Base-by-base conservation (phyloP, 805 yeast species). In the Blastobotrys terrestris region DNA sequence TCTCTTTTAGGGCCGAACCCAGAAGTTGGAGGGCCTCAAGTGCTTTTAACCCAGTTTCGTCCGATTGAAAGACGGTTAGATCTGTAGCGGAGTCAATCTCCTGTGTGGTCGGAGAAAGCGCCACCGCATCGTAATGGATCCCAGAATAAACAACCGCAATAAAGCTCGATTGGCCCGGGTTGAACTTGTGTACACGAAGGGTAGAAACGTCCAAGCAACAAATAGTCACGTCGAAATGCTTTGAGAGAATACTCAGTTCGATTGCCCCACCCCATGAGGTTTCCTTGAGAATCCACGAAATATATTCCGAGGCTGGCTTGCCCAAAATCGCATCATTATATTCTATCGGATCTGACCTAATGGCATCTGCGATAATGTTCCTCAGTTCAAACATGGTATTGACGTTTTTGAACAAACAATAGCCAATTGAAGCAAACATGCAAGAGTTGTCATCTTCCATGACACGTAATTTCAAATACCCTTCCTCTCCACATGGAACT, bases 251-350 rank as follows among this genome's bases (percentile, higher is more conserved):
- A 6, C 81, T 79, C 46, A 85, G 67, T 63, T 86, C 95, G 47
- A 86, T 85, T 2, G 88, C 92, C 4, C 95, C 95, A 31, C 95
- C 95, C 95, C 94, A 86, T 15, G 85, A 76, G 39, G 75, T 80
- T 16, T 75, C 75, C 52, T 75, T 69, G 46, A 63, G 58, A 19
- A 86, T 86, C 92, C 94, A 86, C 4, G 67, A 56, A 35, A 77
- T 67, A 62, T 86, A 86, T 7, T 77, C 76, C 0, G 63, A 61
- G 1, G 69, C 65, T 0, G 76, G 67, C 54, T 72, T 72, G 2
- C 87, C 90, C 46, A 86, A 68, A 2, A 84, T 76, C 0, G 79
- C 84, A 40, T 76, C 83, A 47, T 72, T 73, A 63, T 80, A 85
- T 15, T 70, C 73, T 0, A 66, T 68, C 18, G 77, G 73, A 53